Evolutionary conservation across 352 stramenopile species (phyloP), one percentile per base, ranked within the genome.

Genomic region (Pythium pyrilobum): DNA sequence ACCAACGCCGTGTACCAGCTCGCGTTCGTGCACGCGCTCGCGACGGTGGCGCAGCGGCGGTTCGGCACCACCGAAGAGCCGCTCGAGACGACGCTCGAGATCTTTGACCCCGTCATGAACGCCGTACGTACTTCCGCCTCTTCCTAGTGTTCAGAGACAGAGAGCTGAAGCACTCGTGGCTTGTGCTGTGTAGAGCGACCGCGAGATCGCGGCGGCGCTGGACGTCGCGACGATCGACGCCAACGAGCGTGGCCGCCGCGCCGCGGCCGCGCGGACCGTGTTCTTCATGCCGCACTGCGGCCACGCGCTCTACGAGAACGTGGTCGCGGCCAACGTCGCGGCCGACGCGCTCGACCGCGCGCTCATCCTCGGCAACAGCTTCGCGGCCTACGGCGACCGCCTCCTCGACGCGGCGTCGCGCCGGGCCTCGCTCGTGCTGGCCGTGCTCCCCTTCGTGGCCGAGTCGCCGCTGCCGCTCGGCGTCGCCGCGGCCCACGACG

Each of bases 211-310:
- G 0, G 43, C 62, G 42, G 51, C 64, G 18, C 69, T 92, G 33
- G 37, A 60, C 5, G 40, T 90, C 28, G 39, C 34, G 6, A 65
- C 84, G 11, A 69, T 93, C n/a, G 27, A 64, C 23, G 60, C 71
- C 18, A 93, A 95, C 51, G 78, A 92, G 58, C 67, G 81, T 33
- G 79, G 76, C 1, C 52, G 69, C 29, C 75, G 81, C 37, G 52
- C 37, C 0, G 72, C 72, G 12, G 16, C 31, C 5, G 29, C 25
- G 29, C 62, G 66, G 8, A 96, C 86, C 4, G 71, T 96, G 12
- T 97, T 96, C 50, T 96, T 93, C 69, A 96, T 97, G 88, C 89
- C 89, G 12, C 89, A 97, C 56, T 97, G 89, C 50, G 79, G 81
- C 20, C 77, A 82, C 39, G 64, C 60, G 43, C 71, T 97, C 16